Conservation (phyloP, 371 early-diverging fungal genomes). For the Haplosporangium sp. region DNA sequence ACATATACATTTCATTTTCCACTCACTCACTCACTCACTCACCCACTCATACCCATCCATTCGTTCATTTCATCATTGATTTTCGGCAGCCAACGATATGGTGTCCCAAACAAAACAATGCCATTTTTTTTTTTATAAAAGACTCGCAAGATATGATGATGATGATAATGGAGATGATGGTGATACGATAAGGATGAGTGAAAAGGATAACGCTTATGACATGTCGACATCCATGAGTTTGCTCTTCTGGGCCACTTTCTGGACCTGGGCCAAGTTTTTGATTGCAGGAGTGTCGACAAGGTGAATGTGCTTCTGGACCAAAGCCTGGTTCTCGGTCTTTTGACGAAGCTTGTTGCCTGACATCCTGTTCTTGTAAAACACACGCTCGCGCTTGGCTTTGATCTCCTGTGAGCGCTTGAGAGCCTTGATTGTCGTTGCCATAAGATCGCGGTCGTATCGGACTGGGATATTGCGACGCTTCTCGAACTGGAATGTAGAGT, state of each 20-base stretch:
- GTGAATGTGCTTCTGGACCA: slow-evolving; percentile 88
- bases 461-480: slow-evolving; percentile 97
- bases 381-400: slow-evolving; percentile 89
- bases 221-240: slow-evolving; percentile 73
- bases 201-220: slow-evolving; percentile 38
- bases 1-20: too few species aligned
- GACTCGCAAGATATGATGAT: background rate
- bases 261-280: slow-evolving; percentile 66
- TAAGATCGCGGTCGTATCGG: slow-evolving; percentile 95
- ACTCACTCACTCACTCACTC: too few species aligned
- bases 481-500: slow-evolving; percentile 97
- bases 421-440: slow-evolving; percentile 95
- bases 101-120: too few species aligned
- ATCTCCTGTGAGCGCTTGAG: slow-evolving; percentile 97
- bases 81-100: too few species aligned
- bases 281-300: slow-evolving; percentile 77
- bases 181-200: background rate
- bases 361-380: slow-evolving; percentile 90
- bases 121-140: background rate
- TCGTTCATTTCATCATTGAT: too few species aligned
- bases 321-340: slow-evolving; percentile 75
- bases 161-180: background rate
- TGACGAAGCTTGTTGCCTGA: slow-evolving; percentile 83
- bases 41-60: too few species aligned
- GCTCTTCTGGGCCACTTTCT: slow-evolving; percentile 64